Conservation (phyloP, 176 grass and related monocot genomes). For the Thinopyrum elongatum region DNA sequence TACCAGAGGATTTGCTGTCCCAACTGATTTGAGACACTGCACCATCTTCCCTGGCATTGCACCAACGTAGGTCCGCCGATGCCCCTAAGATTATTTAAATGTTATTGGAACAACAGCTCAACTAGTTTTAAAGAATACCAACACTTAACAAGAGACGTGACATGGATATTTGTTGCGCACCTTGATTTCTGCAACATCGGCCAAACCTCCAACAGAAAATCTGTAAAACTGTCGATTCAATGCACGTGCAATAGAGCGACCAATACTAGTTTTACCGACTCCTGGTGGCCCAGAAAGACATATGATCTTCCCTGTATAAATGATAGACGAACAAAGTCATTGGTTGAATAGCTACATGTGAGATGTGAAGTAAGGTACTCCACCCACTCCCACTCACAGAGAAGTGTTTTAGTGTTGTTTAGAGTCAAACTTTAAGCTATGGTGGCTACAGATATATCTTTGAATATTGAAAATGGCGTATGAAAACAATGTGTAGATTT, state of each 20-base stretch:
- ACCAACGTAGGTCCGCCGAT: slow-evolving; percentile 95
- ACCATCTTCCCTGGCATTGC: slow-evolving; percentile 99
- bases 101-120: slow-evolving; percentile 10
- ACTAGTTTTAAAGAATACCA: slow-evolving; percentile 10
- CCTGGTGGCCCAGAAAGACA: slow-evolving; percentile 99
- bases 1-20: slow-evolving; percentile 94
- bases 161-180: slow-evolving; percentile 31
- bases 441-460: background rate
- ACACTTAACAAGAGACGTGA: slow-evolving; percentile 12
- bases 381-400: background rate
- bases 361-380: background rate
- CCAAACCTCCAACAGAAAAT: slow-evolving; percentile 98
- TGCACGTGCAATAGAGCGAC: slow-evolving; percentile 95
- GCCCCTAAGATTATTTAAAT: slow-evolving; percentile 67
- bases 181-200: slow-evolving; percentile 99
- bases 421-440: background rate
- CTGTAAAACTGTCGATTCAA: slow-evolving; percentile 88
- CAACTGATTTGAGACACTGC: slow-evolving; percentile 93
- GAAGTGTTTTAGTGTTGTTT: background rate
- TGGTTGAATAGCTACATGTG: slow-evolving; percentile 4
- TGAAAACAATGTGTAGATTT: background rate
- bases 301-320: slow-evolving; percentile 91
- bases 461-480: background rate
- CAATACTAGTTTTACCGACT: slow-evolving; percentile 99
- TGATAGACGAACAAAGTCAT: slow-evolving; percentile 22